These are phyloP conservation scores for Withania somnifera DNA, from an alignment of 305 asterid species.

Conservation along the genomic window DNA sequence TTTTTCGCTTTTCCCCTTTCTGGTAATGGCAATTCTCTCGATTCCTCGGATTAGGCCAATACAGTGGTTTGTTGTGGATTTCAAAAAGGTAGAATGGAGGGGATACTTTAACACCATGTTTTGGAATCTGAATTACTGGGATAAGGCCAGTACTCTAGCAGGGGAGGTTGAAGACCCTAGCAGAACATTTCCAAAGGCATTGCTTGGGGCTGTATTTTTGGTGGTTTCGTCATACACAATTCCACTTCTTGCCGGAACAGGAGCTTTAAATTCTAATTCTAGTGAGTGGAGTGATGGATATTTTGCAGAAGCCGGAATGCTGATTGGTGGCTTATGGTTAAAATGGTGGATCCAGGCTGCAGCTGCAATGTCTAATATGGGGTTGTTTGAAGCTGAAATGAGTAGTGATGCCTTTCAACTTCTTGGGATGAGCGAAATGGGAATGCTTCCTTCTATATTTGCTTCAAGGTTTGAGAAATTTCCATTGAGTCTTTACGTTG, in stretches of 20 bases:
- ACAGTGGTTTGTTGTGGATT: slow-evolving; percentile 10
- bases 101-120: slow-evolving; percentile 7
- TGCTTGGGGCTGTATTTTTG: slow-evolving; percentile 4
- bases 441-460: slow-evolving; percentile 9
- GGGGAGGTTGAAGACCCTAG: slow-evolving; percentile 13
- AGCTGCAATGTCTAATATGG: slow-evolving; percentile 17
- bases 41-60: slow-evolving; percentile 7
- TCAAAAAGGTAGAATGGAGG: slow-evolving; percentile 7
- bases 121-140: slow-evolving; percentile 18
- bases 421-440: slow-evolving; percentile 8
- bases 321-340: not conserved
- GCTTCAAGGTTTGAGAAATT: slow-evolving; percentile 2
- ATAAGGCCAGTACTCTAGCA: slow-evolving; percentile 12
- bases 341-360: slow-evolving; percentile 13
- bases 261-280: slow-evolving; percentile 2
- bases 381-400: slow-evolving; percentile 18
- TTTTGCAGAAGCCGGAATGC: slow-evolving; percentile 9
- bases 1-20: slow-evolving; percentile 2
- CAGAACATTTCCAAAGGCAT: slow-evolving; percentile 6
- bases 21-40: slow-evolving; percentile 9
- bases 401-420: slow-evolving; percentile 13
- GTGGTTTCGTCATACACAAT: slow-evolving; percentile 4
- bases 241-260: slow-evolving; percentile 12
- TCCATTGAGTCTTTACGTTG: not conserved
- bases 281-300: slow-evolving; percentile 11